phyloP scores from a whole-genome alignment of 2,329 filamentous ascomycete genomes.

The Pestalotiopsis sp. region DNA sequence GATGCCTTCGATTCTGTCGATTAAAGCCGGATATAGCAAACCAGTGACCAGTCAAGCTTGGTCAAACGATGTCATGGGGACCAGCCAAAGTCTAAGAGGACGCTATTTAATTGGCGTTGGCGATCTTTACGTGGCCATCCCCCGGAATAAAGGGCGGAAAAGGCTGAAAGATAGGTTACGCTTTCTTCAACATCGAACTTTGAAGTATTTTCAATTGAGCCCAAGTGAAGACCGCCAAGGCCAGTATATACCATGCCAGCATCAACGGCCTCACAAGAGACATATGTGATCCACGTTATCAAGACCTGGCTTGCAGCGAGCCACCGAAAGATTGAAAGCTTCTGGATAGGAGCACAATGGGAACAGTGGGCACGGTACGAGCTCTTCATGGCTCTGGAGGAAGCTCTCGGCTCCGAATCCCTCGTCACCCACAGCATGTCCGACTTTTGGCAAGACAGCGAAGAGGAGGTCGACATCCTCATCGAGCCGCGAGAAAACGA shows the following conservation, averaged over 20 bases:
- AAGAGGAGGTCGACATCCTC: conserved; percentile 1
- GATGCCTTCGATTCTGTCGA: no score
- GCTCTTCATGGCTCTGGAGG: conserved; percentile 5
- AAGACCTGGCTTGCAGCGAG: background rate
- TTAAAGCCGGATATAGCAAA: no score
- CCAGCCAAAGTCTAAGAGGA: no score
- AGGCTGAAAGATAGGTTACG: no score
- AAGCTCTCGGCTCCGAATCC: background rate
- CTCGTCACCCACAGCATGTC: background rate
- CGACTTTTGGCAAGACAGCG: background rate
- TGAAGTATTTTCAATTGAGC: no score
- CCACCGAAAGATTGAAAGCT: background rate
- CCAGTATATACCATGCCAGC: background rate
- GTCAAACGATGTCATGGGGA: no score
- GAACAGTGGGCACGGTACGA: background rate
- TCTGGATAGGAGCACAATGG: conserved; percentile 6
- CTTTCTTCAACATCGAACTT: no score
- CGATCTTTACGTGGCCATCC: no score
- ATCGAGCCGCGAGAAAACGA: background rate
- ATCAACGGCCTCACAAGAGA: background rate
- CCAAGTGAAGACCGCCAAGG: no score
- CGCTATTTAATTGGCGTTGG: no score
- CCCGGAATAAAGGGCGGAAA: no score
- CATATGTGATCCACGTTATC: background rate
- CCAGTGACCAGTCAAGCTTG: no score